Base-by-base conservation (phyloP, 805 yeast species). In the Candida qinlingensis region DNA sequence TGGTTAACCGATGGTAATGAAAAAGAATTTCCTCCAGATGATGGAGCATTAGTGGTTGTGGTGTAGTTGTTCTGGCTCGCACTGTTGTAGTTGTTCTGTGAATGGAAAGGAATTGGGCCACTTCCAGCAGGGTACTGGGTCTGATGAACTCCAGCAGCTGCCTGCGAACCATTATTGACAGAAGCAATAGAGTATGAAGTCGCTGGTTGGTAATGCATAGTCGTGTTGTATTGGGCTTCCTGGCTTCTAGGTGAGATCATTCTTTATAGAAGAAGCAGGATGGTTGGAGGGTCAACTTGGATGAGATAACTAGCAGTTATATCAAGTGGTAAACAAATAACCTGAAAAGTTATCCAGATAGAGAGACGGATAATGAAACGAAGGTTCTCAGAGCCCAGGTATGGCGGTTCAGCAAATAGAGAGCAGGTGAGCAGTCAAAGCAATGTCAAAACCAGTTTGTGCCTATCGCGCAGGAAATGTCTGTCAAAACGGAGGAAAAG, bases 1-100 rank as follows among this genome's bases (percentile, higher is more conserved):
- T 39, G 51, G 12, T 41, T 46, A 4, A 44, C 52, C 19, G 58
- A 41, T 35, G 54, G 52, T 40, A 53, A 13, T 13, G 54, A 52
- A 13, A 49, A 51, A 2, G 51, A 49, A 10, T 31, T 39, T 8
- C 39, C 37, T 34, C 30, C 35, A 12, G 36, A 27, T 25, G 31
- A 28, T 25, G 47, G 36, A 7, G 34, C 10, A n/a, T 30, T 33
- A 19, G 11, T 37, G 5, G 40, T 9, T 5, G 41, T 44, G 12
- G 54, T 50, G 34, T 44, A 45, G 35, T 35, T 46, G 42, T 41
- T 46, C 35, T 40, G 47, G 37, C 39, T 42, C 28, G 30, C 33
- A 9, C 25, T 25, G 34, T 36, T 35, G 49, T 30, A 37, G 28
- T 27, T 40, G 37, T 12, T 37, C 7, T 35, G 7, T 7, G 37